A percentile compares a stretch with the other conserved stretches of the same genome.
These are phyloP conservation scores for Guadua angustifolia DNA, from an alignment of 176 grass and related monocot genomes.

Conservation along the genomic window DNA sequence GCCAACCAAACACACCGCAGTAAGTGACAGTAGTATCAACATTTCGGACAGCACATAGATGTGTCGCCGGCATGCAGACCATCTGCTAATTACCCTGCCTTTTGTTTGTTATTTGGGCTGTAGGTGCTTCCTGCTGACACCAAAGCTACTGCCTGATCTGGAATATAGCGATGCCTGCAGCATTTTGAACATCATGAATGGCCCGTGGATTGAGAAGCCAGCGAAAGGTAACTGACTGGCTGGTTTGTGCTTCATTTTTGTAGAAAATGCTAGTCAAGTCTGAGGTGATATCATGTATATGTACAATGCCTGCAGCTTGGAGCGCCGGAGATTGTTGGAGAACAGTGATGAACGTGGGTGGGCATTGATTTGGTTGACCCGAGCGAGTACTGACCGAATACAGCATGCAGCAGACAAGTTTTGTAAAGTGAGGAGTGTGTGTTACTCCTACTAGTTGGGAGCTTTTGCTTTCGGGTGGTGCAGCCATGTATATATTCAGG, in stretches of 20 bases:
- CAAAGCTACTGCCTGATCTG: slow-evolving; percentile 89
- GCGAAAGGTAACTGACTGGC: slow-evolving; percentile 54
- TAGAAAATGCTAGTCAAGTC: not conserved
- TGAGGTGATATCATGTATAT: not conserved
- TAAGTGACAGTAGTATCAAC: slow-evolving; percentile 31
- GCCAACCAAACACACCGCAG: slow-evolving; percentile 91
- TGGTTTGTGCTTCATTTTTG: not conserved
- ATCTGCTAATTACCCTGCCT: not conserved
- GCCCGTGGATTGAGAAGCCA: slow-evolving; percentile 85
- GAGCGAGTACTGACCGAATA: too few species aligned
- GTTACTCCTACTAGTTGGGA: too few species aligned
- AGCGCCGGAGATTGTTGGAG: slow-evolving; percentile 56
- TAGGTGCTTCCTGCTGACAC: slow-evolving; percentile 96
- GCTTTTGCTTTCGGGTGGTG: too few species aligned
- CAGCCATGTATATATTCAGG: too few species aligned
- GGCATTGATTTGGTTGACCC: not conserved
- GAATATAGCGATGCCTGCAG: slow-evolving; percentile 90
- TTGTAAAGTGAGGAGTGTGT: too few species aligned
- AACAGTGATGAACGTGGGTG: slow-evolving; percentile 23
- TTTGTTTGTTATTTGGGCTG: not conserved
- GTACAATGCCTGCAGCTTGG: slow-evolving; percentile 49
- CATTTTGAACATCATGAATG: slow-evolving; percentile 97
- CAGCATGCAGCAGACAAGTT: too few species aligned
- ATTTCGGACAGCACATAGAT: not conserved
- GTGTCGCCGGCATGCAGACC: not conserved